Evolutionary conservation across 2,329 filamentous ascomycete species (phyloP), one percentile per base, ranked within the genome.

Genomic region (Nannizziopsis barbatae): DNA sequence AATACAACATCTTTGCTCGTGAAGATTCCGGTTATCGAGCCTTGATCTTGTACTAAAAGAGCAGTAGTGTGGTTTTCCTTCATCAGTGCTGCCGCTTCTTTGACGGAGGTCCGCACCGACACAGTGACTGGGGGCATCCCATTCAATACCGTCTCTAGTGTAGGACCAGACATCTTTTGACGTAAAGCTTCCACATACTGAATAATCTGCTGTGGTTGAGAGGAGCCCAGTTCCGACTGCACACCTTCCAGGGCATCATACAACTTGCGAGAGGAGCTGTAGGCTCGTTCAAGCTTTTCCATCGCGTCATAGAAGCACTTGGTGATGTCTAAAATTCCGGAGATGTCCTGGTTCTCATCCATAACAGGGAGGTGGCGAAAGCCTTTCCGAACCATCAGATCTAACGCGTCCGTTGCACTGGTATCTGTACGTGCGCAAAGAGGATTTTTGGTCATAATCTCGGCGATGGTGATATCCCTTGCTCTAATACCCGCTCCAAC

Each of bases 281-380:
- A 98, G 44, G 92, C 92, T 45, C 92, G 84, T 74, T 98, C 92
- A 52, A 98, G 73, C 74, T 98, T 98, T 74, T 98, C 92, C 92
- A 98, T 98, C 38, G 92, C 92, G 70, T 98, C 92, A 70, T 98
- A 98, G 69, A 98, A 98, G 71, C 92, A 98, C 71, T 96, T 98
- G 50, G 92, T 98, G 60, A 98, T 98, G 68, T 98, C 92, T 47
- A 98, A 74, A 57, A 98, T 89, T 73, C 92, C 92, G 6, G 89
- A 94, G 54, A 98, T 98, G 63, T 98, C 90, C 69, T 98, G 92
- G 67, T 98, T 96, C 73, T 98, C 92, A 68, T 98, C 92, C 92
- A 98, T 98, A 56, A 98, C 92, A 2, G 92, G 92, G 62, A 98
- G 69, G 72, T 98, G 92, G 58, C 92, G 81, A 75, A 98, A 98